These are phyloP conservation scores for Acanthamoeba royreba DNA, from an alignment of 208 protist species.

Conservation along the genomic window DNA sequence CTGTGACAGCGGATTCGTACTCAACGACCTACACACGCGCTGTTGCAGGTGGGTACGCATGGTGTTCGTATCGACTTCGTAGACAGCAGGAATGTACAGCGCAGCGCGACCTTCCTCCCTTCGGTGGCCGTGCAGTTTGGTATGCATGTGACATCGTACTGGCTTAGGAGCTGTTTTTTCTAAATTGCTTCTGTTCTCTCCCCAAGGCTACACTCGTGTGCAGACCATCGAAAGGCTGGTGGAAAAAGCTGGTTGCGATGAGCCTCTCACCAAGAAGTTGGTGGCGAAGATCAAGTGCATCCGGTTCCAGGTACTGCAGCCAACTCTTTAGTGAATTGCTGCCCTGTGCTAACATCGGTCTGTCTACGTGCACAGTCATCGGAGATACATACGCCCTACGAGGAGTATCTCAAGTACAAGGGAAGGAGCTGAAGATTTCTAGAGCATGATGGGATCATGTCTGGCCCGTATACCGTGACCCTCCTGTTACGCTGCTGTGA, in stretches of 20 bases:
- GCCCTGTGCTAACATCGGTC: not conserved
- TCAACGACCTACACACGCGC: not conserved
- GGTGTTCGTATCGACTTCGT: not conserved
- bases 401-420: not conserved
- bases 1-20: not conserved
- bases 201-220: not conserved
- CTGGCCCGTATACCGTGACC: not conserved
- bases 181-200: not conserved
- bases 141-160: not conserved
- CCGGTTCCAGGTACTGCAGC: not conserved
- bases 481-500: not conserved
- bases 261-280: not conserved
- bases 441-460: not conserved
- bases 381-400: not conserved
- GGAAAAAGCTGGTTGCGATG: not conserved
- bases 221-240: slow-evolving; percentile 6
- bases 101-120: not conserved
- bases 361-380: not conserved
- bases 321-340: not conserved
- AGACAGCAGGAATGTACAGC: not conserved
- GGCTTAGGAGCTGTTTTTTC: no score
- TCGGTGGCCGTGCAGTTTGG: not conserved
- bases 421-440: not conserved
- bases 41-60: not conserved
- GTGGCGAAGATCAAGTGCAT: not conserved